Percentiles rank a stretch among this genome's conserved stretches.
Evolutionary conservation across 306 rosid species (phyloP).

Genomic region (Abrus precatorius): DNA sequence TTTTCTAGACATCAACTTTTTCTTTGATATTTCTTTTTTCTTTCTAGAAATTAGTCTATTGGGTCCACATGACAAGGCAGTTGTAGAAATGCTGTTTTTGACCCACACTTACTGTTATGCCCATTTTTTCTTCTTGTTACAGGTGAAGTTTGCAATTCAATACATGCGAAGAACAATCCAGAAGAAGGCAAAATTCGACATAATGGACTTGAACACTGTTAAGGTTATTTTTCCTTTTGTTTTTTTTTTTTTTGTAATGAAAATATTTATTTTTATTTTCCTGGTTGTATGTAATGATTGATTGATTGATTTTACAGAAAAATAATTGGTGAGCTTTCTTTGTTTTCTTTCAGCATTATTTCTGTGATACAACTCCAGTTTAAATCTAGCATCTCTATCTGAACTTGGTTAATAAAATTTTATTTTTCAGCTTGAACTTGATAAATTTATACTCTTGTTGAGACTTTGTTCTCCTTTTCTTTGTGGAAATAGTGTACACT

Average conservation of each 20-base stretch:
- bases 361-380: not conserved
- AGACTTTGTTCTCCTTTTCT: not conserved
- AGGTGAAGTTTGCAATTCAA: slow-evolving; percentile 97
- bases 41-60: not conserved
- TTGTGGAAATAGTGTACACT: not conserved
- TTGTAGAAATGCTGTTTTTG: not conserved
- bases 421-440: not conserved
- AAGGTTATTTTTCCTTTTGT: slow-evolving; percentile 61
- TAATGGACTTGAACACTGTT: slow-evolving; percentile 77
- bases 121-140: not conserved
- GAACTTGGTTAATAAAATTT: not conserved
- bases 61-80: not conserved
- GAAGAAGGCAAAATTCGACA: slow-evolving; percentile 98
- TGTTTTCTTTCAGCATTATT: not conserved
- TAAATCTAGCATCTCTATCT: not conserved
- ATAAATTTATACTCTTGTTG: not conserved
- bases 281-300: not conserved
- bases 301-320: slow-evolving; percentile 19
- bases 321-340: not conserved
- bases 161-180: slow-evolving; percentile 89
- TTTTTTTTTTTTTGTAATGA: slow-evolving; percentile 18
- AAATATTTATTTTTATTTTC: not conserved
- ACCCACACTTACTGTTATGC: not conserved
- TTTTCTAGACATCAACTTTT: slow-evolving; percentile 6
- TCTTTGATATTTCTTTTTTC: not conserved